A percentile compares a stretch with the other conserved stretches of the same genome.
phyloP scores from a whole-genome alignment of 306 rosid genomes.

The Ormosia semicastrata region DNA sequence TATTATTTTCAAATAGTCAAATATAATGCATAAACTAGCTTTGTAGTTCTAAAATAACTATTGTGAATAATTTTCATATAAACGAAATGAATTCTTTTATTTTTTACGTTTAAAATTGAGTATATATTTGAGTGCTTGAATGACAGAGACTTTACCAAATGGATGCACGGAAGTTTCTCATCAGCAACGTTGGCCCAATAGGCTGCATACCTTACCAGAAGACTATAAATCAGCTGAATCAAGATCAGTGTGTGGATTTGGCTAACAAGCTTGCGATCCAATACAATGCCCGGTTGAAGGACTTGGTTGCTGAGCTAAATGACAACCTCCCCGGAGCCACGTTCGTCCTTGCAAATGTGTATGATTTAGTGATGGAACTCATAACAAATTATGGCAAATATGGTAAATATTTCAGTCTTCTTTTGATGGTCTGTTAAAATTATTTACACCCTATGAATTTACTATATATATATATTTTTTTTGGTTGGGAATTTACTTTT shows the following conservation, averaged over 20 bases:
- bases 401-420: slow-evolving; percentile 34
- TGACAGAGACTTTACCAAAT: slow-evolving; percentile 60
- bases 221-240: slow-evolving; percentile 58
- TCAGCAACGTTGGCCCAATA: slow-evolving; percentile 73
- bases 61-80: not conserved
- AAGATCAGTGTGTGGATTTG: slow-evolving; percentile 61
- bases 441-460: not conserved
- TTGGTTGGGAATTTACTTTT: not conserved
- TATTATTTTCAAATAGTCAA: not conserved
- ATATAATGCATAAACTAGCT: not conserved
- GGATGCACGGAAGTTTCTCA: slow-evolving; percentile 72
- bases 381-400: slow-evolving; percentile 50
- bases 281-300: slow-evolving; percentile 67
- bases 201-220: slow-evolving; percentile 89
- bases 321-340: slow-evolving; percentile 64
- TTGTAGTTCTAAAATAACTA: not conserved
- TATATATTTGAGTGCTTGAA: not conserved
- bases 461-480: not conserved
- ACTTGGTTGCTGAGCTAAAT: slow-evolving; percentile 56
- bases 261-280: slow-evolving; percentile 63
- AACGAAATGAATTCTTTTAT: not conserved
- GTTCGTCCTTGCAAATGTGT: slow-evolving; percentile 66
- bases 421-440: not conserved
- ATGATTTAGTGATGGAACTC: slow-evolving; percentile 61
- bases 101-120: not conserved